Percentiles rank a stretch among this genome's conserved stretches.
Conservation (phyloP, 2,329 filamentous ascomycete species). For the Verticillium albo-atrum region DNA sequence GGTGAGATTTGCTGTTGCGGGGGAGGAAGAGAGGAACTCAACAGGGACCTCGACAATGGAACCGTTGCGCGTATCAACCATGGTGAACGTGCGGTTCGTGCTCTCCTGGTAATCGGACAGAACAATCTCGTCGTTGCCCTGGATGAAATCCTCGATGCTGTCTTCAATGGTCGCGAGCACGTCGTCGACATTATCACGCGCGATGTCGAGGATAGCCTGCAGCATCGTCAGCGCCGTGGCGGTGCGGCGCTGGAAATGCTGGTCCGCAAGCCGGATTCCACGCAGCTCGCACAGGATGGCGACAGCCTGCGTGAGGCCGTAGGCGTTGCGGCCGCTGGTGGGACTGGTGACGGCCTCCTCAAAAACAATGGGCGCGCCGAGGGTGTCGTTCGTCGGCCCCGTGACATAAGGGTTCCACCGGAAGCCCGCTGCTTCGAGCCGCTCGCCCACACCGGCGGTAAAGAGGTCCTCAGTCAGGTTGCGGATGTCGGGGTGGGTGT, state of each 20-base stretch:
- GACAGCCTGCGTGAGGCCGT: conserved; percentile 18
- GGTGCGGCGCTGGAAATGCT: conserved; percentile 23
- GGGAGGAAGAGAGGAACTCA: conserved; percentile 18
- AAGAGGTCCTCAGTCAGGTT: conserved; percentile 16
- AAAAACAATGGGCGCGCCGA: conserved; percentile 14
- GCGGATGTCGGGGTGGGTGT: conserved; percentile 21
- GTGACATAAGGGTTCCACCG: conserved; percentile 22
- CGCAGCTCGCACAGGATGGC: conserved; percentile 20
- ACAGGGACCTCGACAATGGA: conserved; percentile 16
- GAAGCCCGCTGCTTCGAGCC: conserved; percentile 15
- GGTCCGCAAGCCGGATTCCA: conserved; percentile 20
- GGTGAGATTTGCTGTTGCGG: conserved; percentile 18
- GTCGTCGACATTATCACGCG: conserved; percentile 14
- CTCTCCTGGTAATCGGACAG: conserved; percentile 15
- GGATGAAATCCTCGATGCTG: conserved; percentile 15
- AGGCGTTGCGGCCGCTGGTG: conserved; percentile 18
- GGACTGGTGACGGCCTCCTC: conserved; percentile 20
- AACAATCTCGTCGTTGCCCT: conserved; percentile 18
- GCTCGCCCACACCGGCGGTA: conserved; percentile 13
- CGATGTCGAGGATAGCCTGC: conserved; percentile 18
- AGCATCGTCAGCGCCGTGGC: conserved; percentile 20
- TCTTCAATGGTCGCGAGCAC: conserved; percentile 16
- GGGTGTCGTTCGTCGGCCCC: conserved; percentile 6
- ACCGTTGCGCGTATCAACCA: conserved; percentile 19
- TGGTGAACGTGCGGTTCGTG: conserved; percentile 18